These are phyloP conservation scores for Ascomycota sp. DNA, from an alignment of 2,329 filamentous ascomycete genomes.

Conservation along the genomic window DNA sequence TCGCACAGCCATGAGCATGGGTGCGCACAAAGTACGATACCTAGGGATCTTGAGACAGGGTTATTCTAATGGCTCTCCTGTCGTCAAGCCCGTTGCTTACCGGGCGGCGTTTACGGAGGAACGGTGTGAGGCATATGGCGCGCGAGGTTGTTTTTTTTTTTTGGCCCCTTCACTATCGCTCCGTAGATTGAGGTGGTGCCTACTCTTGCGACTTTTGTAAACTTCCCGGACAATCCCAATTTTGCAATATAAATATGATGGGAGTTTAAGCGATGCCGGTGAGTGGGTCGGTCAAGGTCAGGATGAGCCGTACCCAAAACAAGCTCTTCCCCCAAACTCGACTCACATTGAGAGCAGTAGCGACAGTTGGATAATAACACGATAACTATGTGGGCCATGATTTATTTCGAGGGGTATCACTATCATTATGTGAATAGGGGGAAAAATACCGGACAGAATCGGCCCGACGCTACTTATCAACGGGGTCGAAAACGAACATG, in stretches of 20 bases:
- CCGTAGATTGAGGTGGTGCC: no score
- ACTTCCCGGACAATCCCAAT: no score
- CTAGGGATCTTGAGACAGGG: conserved; percentile 8
- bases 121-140: conserved; percentile 11
- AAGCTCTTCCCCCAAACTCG: no score
- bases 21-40: conserved; percentile 10
- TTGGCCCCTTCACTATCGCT: not conserved
- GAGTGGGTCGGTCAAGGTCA: no score
- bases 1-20: not conserved
- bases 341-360: no score
- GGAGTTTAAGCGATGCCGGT: no score
- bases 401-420: not conserved
- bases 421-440: not conserved
- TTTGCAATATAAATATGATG: no score
- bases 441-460: not conserved
- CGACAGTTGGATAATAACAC: no score
- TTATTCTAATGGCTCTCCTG: conserved; percentile 7
- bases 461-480: not conserved
- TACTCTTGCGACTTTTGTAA: no score
- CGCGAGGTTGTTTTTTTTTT: conserved; percentile 9
- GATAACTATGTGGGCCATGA: no score
- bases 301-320: no score
- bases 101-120: conserved; percentile 12
- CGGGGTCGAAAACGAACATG: not conserved
- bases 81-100: conserved; percentile 6